A percentile compares a stretch with the other conserved stretches of the same genome.
phyloP scores from a whole-genome alignment of 2,329 filamentous ascomycete species.

The Colletotrichum coccodes region DNA sequence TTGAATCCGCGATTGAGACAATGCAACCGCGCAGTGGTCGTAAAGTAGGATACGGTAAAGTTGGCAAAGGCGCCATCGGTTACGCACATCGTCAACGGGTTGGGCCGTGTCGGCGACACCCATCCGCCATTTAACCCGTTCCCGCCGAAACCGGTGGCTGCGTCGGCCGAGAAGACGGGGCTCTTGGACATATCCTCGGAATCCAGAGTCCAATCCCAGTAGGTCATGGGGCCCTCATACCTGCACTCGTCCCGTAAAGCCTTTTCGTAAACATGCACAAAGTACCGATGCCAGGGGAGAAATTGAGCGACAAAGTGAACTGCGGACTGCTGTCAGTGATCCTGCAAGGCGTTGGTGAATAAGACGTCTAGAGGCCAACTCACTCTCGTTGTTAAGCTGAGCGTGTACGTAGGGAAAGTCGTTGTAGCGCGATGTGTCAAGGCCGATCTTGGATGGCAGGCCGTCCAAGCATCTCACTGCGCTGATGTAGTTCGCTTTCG shows the following conservation, averaged over 20 bases:
- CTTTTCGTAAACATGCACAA: conserved; percentile 43
- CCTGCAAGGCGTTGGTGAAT: neutral
- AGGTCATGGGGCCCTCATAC: conserved; percentile 35
- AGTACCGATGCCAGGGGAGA: conserved; percentile 48
- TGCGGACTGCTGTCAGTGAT: conserved; percentile 3
- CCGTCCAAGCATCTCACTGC: conserved; percentile 42
- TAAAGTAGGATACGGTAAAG: conserved; percentile 34
- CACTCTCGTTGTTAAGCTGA: conserved; percentile 25
- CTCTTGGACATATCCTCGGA: conserved; percentile 37
- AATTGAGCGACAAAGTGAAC: conserved; percentile 44
- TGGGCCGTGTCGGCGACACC: conserved; percentile 10
- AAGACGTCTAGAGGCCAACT: neutral
- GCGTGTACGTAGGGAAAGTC: conserved; percentile 44
- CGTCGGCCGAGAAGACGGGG: conserved; percentile 35
- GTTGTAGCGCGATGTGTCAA: conserved; percentile 41
- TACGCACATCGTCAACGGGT: conserved; percentile 18
- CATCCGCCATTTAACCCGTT: conserved; percentile 35
- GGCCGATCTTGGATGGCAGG: conserved; percentile 38
- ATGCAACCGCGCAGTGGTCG: conserved; percentile 30
- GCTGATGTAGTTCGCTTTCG: conserved; percentile 5
- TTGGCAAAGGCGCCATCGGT: conserved; percentile 39
- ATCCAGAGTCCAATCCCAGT: conserved; percentile 50
- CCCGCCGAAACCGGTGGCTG: conserved; percentile 41
- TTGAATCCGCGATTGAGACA: conserved; percentile 41
- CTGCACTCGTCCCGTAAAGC: conserved; percentile 40